Evolutionary conservation across 192 early-diverging fungal genomes (phyloP).

Genomic region (Coemansia umbellata): DNA sequence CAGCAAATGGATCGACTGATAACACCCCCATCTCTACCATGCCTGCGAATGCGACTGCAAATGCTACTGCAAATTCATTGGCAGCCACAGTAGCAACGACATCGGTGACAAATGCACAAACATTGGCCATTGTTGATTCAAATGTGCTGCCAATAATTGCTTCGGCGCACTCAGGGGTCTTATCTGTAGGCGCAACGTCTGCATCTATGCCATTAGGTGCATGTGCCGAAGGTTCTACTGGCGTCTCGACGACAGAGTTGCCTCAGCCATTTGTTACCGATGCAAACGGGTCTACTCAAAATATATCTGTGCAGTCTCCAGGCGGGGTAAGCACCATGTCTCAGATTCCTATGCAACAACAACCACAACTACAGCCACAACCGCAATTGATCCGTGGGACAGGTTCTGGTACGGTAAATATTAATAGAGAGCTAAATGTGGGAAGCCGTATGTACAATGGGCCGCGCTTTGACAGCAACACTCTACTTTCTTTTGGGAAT

Average conservation of each 20-base stretch:
- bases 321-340: too few species aligned
- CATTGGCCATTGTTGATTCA: neutral
- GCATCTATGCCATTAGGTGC: neutral
- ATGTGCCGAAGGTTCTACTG: too few species aligned
- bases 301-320: neutral
- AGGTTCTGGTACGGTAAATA: too few species aligned
- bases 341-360: too few species aligned
- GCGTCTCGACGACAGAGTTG: too few species aligned
- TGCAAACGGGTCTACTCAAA: neutral
- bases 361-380: too few species aligned
- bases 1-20: neutral
- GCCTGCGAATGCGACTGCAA: too few species aligned
- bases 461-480: constrained; percentile 14
- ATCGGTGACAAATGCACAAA: neutral
- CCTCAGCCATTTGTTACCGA: neutral
- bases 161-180: neutral
- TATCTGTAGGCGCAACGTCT: neutral
- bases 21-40: neutral
- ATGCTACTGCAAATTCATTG: neutral
- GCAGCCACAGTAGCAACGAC: neutral
- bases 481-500: constrained; percentile 35
- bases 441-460: neutral
- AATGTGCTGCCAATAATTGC: constrained; percentile 12
- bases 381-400: too few species aligned
- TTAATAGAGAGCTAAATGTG: neutral